Conservation (phyloP, 768 basidiomycete genomes). For the Tubosaeta brunneosetosa region DNA sequence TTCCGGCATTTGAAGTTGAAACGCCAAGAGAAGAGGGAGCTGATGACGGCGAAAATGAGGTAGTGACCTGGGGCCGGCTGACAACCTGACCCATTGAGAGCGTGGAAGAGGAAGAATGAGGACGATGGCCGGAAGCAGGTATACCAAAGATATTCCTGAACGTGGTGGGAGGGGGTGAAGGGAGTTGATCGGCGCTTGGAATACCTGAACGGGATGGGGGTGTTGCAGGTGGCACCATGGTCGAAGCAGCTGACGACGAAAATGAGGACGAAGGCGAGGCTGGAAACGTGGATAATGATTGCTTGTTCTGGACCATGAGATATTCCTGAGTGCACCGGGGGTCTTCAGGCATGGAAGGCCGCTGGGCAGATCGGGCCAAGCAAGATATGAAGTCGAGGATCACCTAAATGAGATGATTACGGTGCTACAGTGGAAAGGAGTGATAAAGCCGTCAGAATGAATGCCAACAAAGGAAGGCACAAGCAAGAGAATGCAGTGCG, state of each 20-base stretch:
- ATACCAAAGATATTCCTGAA: conserved; percentile 29
- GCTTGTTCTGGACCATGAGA: conserved; percentile 33
- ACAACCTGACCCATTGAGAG: conserved; percentile 33
- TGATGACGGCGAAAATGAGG: conserved; percentile 25
- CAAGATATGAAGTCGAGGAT: conserved; percentile 27
- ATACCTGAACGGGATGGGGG: conserved; percentile 39
- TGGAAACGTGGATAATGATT: conserved; percentile 37
- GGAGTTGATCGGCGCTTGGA: conserved; percentile 39
- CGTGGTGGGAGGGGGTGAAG: conserved; percentile 34
- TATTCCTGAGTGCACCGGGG: conserved; percentile 19
- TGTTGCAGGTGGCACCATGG: conserved; percentile 37
- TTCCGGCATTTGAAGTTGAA: conserved; percentile 22
- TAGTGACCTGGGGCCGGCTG: conserved; percentile 29
- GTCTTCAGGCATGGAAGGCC: conserved; percentile 14
- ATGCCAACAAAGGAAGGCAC: conserved; percentile 7
- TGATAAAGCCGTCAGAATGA: conserved; percentile 12
- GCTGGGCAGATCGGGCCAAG: conserved; percentile 19
- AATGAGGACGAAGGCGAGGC: conserved; percentile 43
- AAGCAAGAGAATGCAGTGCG: conserved; percentile 19
- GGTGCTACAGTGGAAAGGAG: conserved; percentile 23
- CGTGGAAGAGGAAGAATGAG: conserved; percentile 24
- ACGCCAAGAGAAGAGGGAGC: conserved; percentile 20
- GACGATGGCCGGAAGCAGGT: conserved; percentile 22
- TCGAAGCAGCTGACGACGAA: conserved; percentile 39
- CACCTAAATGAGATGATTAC: conserved; percentile 26